Evolutionary conservation across 2,329 filamentous ascomycete genomes (phyloP).

Genomic region (Orbilia blumenaviensis): DNA sequence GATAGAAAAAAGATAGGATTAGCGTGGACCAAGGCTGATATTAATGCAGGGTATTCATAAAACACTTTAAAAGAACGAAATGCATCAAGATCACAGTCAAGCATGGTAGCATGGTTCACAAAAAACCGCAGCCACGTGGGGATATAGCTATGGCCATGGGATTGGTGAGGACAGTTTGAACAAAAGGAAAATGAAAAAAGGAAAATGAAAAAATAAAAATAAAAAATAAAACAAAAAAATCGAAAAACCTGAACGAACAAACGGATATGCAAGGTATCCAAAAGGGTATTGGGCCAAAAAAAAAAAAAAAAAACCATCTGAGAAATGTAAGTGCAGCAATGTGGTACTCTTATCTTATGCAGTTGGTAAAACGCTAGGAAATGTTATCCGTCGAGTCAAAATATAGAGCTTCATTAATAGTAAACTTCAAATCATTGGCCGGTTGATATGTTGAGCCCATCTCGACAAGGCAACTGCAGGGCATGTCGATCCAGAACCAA

Average conservation of each 20-base stretch:
- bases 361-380: slow-evolving; percentile 14
- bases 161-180: not conserved
- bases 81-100: not conserved
- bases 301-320: not conserved
- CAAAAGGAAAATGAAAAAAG: not conserved
- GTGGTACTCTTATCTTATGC: slow-evolving; percentile 11
- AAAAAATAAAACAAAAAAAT: not conserved
- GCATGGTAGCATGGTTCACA: slow-evolving; percentile 7
- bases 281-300: slow-evolving; percentile 23
- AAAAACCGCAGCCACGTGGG: slow-evolving; percentile 35
- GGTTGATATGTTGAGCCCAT: slow-evolving; percentile 12
- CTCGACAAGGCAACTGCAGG: slow-evolving; percentile 31
- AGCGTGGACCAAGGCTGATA: not conserved
- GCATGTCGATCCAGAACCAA: slow-evolving; percentile 52
- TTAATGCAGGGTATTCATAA: slow-evolving; percentile 40
- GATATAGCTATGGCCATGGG: not conserved
- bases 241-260: slow-evolving; percentile 10
- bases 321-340: slow-evolving; percentile 9
- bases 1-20: not conserved
- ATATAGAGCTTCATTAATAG: not conserved
- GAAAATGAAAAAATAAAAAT: not conserved
- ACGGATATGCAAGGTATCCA: not conserved
- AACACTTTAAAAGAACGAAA: slow-evolving; percentile 12
- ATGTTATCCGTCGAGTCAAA: slow-evolving; percentile 19
- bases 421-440: slow-evolving; percentile 17